Percentiles rank a stretch among this genome's conserved stretches.
Evolutionary conservation across 1,139 yeast species (phyloP).

Genomic region (Yamadazyma aaseri): DNA sequence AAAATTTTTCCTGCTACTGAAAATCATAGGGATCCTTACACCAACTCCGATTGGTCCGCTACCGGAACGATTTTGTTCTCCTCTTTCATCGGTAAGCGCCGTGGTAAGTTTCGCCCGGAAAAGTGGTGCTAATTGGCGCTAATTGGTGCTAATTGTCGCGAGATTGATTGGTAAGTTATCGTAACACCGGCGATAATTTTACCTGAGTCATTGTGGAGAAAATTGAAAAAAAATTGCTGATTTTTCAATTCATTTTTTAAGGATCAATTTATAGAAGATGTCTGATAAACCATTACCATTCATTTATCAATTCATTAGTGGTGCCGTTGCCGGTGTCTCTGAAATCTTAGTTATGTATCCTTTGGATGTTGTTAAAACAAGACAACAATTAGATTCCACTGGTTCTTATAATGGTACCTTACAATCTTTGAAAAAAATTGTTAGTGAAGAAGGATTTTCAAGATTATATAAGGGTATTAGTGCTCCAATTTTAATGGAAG

Average conservation of each 20-base stretch:
- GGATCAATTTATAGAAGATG: constrained; percentile 16
- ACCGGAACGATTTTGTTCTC: too few relatives aligned
- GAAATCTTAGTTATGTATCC: constrained; percentile 98
- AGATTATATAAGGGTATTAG: constrained; percentile 89
- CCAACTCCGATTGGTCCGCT: too few relatives aligned
- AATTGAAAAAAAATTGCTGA: background rate
- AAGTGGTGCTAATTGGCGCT: too few relatives aligned
- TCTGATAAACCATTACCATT: constrained; percentile 62
- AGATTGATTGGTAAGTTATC: background rate
- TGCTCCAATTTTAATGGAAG: constrained; percentile 98
- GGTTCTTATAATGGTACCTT: constrained; percentile 78
- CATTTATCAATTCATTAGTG: constrained; percentile 85
- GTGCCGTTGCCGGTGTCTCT: constrained; percentile 97
- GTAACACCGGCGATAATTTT: background rate
- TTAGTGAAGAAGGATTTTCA: constrained; percentile 79
- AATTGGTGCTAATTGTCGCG: too few relatives aligned
- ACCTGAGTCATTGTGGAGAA: constrained; percentile 10
- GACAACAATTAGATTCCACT: constrained; percentile 82
- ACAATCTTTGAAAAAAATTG: constrained; percentile 79
- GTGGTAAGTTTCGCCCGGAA: background rate
- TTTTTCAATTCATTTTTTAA: background rate
- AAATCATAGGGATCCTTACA: too few relatives aligned
- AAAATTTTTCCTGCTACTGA: constrained; percentile 3
- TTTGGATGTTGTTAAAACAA: constrained; percentile 93
- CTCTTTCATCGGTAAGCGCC: too few relatives aligned